phyloP scores from a whole-genome alignment of 495 filamentous ascomycete genomes.

The Xylaria longipes region DNA sequence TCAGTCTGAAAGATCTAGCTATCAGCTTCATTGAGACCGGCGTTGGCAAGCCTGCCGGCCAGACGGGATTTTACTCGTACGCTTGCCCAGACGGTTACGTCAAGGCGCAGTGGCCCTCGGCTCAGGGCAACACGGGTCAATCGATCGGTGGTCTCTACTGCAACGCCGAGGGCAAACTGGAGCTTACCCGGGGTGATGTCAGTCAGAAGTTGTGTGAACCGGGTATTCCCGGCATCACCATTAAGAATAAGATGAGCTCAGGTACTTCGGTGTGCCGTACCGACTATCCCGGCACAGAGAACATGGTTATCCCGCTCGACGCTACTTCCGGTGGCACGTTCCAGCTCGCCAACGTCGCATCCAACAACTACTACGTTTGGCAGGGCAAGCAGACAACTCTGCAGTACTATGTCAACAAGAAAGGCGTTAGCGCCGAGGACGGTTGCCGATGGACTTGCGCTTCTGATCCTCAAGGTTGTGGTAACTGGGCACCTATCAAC shows the following conservation, averaged over 20 bases:
- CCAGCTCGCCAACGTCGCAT: conserved; percentile 75
- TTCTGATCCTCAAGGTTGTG: conserved; percentile 55
- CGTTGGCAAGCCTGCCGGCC: conserved; percentile 66
- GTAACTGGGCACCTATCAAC: conserved; percentile 92
- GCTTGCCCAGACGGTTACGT: conserved; percentile 90
- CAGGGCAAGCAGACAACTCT: conserved; percentile 76
- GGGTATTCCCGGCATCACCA: conserved; percentile 71
- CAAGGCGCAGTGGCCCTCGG: conserved; percentile 87
- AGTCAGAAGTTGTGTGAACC: conserved; percentile 75
- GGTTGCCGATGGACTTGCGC: conserved; percentile 80
- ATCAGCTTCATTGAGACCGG: conserved; percentile 66
- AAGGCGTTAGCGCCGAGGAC: conserved; percentile 66
- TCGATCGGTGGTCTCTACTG: conserved; percentile 90
- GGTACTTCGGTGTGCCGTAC: conserved; percentile 87
- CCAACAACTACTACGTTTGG: conserved; percentile 76
- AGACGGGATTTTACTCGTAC: conserved; percentile 83
- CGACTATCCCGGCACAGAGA: conserved; percentile 91
- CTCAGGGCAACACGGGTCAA: conserved; percentile 83
- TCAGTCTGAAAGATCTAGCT: conserved; percentile 37
- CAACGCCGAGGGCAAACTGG: conserved; percentile 73
- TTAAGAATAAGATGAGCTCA: conserved; percentile 72
- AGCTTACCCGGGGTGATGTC: conserved; percentile 71
- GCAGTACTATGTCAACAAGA: conserved; percentile 96
- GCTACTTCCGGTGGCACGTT: conserved; percentile 60
- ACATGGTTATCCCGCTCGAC: conserved; percentile 78